Base-by-base conservation (phyloP, 306 rosid species). In the Gynostemma pentaphyllum region DNA sequence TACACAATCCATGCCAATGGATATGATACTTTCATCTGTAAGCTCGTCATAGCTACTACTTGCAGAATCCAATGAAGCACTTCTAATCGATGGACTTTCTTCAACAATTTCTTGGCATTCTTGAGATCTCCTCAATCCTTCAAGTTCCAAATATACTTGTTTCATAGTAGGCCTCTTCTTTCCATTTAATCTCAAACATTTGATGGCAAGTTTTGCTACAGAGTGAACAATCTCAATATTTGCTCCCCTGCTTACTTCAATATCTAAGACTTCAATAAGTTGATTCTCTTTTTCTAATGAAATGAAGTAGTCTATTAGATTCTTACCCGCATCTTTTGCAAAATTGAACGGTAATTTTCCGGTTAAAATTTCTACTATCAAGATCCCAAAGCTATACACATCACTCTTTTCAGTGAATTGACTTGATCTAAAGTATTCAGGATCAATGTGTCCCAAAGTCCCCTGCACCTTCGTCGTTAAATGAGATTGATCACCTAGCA, bases 361-460 rank as follows among this genome's bases (percentile, higher is more conserved):
- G 0, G 81, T 76, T 22, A 85, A 50, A 22, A 85, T 70, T 61
- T 85, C 88, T 4, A 78, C 78, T n/a, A 85, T 71, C 0, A 81
- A 80, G n/a, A 86, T 85, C 12, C 89, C 95, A 39, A 81, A 86
- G 59, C 89, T 72, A 18, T 71, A 76, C 2, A 72, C 73, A 21
- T 76, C 81, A n/a, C 76, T 71, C 41, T 70, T 86, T 14, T 83
- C 83, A 2, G 89, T 75, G 52, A 76, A 81, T 26, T 78, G 79
- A 70, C 80, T 70, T 12, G 83, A 72, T 28, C 69, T 85, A 13
- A 80, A 83, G 70, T 78, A 86, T 59, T 75, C 85, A 1, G 89
- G 94, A 72, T 82, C 94, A 14, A 86, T 69, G 72, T 86, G 83
- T 16, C 89, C 94, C 4, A 80, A 76, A 53, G 89, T 86, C 32